Base-by-base conservation (phyloP, 208 protist genomes). In the Wallacemonas sp. region DNA sequence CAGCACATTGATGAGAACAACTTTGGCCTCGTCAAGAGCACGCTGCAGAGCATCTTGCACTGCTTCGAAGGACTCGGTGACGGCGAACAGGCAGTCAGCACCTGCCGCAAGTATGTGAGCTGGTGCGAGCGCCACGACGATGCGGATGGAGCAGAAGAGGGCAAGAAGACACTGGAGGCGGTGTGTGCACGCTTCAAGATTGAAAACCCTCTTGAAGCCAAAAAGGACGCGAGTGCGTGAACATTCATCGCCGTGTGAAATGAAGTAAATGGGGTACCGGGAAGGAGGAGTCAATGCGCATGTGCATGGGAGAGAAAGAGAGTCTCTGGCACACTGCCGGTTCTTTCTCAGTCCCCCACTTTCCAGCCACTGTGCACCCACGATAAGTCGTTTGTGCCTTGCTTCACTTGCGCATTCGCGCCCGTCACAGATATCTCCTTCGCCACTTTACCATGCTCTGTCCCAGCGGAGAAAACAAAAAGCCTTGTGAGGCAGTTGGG, bases 1-100 rank as follows among this genome's bases (percentile, higher is more conserved):
- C 45, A 70, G 61, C 87, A 96, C 73, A 91, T 94, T 66, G 91
- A 96, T 45, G 91, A 92, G 44, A 86, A 83, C 37, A 89, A 94
- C 69, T 78, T 83, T 27, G 69, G 78, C 0, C 48, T 80, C 10
- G 91, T 94, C 3, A 96, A 96, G 73, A 69, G 54, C 21, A 91
- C 83, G 21, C 79, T 96, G 26, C 37, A 77, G 59, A 55, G 68
- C 26, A 85, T 94, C 26, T 24, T 93, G 41, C 54, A 79, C 17
- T 96, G 86, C 67, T 96, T 96, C 64, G 88, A 92, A 52, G 87
- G 82, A n/a, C 73, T 96, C n/a, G 71, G 73, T 13, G 91, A 96
- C 53, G 69, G 72, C 19, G 50, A 71, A 15, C 91, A 96, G 72
- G 91, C 91, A 9, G 73, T 91, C 15, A 73, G 78, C 21, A 94